Base-by-base conservation (phyloP, 805 yeast species). In the Sugiyamaella americana region DNA sequence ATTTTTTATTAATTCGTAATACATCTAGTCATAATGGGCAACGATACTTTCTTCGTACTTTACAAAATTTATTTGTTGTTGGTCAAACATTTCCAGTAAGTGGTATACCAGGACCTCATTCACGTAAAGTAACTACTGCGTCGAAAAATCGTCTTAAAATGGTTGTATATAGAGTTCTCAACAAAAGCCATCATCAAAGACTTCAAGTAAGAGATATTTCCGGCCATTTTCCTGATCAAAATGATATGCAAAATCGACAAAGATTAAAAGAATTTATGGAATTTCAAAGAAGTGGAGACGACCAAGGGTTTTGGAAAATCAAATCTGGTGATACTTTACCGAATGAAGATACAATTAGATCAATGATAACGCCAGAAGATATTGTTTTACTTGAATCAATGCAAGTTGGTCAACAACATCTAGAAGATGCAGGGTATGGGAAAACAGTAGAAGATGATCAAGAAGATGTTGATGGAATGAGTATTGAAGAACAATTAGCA, bases 191-290 rank as follows among this genome's bases (percentile, higher is more conserved):
- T 2, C 76, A 79, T 32, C 80, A 84, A 35, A 72, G 98, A 32
- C 72, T 93, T 37, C 73, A 86, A 5, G 95, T 93, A 8, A 82
- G 82, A 53, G 98, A 93, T 54, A 86, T 93, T 19, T 80, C 95
- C 0, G 76, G 77, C 43, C 97, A 91, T 69, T 93, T 93, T 61
- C 98, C 98, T 0, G 98, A 88, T 56, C 97, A 89, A 64, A 89
- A 85, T 59, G 98, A 93, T 60, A 89, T 91, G 87, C 98, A 93
- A 63, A 91, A 87, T 61, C 76, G 98, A 57, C 98, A 91, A 67
- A 74, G 96, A 51, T 73, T 93, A 47, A 93, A 93, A 64, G 98
- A 93, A 67, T 93, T 93, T 58, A 93, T 93, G 98, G 97, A 89
- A 58, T 93, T 86, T 58, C 97, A 91, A 67, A 74, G 97, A 57